phyloP scores from a whole-genome alignment of 805 yeast species.

The Wickerhamomyces subpelliculosus region DNA sequence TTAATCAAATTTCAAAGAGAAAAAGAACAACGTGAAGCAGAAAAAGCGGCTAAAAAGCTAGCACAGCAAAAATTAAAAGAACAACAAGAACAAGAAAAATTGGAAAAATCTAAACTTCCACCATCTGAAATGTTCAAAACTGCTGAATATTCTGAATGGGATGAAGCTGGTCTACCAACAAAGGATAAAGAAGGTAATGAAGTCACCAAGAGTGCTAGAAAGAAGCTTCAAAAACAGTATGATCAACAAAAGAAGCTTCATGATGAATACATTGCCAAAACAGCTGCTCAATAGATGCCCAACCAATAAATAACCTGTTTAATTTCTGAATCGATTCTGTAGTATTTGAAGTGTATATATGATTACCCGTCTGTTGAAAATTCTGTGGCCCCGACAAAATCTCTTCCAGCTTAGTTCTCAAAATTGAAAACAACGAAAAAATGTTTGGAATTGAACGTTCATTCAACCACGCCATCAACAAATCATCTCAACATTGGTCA shows the following conservation, averaged over 20 bases:
- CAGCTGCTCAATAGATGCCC: too few species aligned
- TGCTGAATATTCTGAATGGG: conserved; percentile 67
- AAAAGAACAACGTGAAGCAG: conserved; percentile 46
- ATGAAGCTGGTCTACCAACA: conserved; percentile 76
- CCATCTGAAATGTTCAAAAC: conserved; percentile 73
- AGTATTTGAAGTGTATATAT: too few species aligned
- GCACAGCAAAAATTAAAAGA: conserved; percentile 50
- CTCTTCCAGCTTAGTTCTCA: too few species aligned
- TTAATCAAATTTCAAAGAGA: conserved; percentile 49
- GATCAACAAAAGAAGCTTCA: conserved; percentile 79
- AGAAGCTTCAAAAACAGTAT: conserved; percentile 74
- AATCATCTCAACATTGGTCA: too few species aligned
- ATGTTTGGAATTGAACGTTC: too few species aligned
- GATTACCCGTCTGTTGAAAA: too few species aligned
- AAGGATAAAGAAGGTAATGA: conserved; percentile 74
- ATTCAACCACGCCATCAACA: too few species aligned
- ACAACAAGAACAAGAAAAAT: conserved; percentile 54
- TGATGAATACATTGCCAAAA: conserved; percentile 42
- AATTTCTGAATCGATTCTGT: too few species aligned
- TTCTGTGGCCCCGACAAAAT: too few species aligned
- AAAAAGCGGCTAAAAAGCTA: conserved; percentile 51
- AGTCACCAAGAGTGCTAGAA: conserved; percentile 75
- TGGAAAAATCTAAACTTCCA: conserved; percentile 57
- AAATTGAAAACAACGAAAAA: too few species aligned
- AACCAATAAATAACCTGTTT: too few species aligned